Evolutionary conservation across 768 basidiomycete genomes (phyloP).

Genomic region (Phylloporus scabripes): DNA sequence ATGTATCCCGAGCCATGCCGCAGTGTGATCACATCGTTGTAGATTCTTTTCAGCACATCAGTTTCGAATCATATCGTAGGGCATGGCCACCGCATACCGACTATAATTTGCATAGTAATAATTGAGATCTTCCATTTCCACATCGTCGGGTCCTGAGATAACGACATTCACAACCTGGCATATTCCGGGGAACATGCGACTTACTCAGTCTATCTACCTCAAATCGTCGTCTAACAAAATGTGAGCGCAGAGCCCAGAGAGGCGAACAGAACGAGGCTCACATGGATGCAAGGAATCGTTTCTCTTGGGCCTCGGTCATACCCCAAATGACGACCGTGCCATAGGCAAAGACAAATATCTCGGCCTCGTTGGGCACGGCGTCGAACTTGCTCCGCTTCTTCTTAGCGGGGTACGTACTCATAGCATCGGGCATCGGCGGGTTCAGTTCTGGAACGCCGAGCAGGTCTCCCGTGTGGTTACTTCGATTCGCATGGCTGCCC

Average conservation of each 20-base stretch:
- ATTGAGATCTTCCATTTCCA: slow-evolving; percentile 96
- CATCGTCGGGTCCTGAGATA: slow-evolving; percentile 68
- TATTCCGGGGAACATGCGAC: slow-evolving; percentile 14
- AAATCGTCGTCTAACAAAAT: slow-evolving; percentile 71
- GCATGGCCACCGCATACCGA: slow-evolving; percentile 45
- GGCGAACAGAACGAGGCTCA: slow-evolving; percentile 35
- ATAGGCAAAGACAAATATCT: slow-evolving; percentile 91
- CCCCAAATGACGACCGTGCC: slow-evolving; percentile 98
- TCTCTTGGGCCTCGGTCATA: slow-evolving; percentile 92
- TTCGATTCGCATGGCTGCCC: slow-evolving; percentile 28
- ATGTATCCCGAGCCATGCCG: slow-evolving; percentile 94
- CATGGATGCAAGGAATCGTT: slow-evolving; percentile 85
- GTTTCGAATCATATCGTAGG: slow-evolving; percentile 32
- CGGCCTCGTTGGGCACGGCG: slow-evolving; percentile 63
- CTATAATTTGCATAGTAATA: slow-evolving; percentile 97
- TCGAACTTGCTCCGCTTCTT: slow-evolving; percentile 64
- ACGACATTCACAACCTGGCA: slow-evolving; percentile 1
- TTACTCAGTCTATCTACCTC: slow-evolving; percentile 82
- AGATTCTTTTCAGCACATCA: slow-evolving; percentile 52
- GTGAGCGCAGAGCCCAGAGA: background rate
- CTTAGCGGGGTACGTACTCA: slow-evolving; percentile 32
- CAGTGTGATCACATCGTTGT: slow-evolving; percentile 95
- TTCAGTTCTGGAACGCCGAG: slow-evolving; percentile 71
- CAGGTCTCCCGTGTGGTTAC: slow-evolving; percentile 55
- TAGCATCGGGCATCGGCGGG: slow-evolving; percentile 22